phyloP scores from a whole-genome alignment of 257 asterid species.

The Penstemon davidsonii region DNA sequence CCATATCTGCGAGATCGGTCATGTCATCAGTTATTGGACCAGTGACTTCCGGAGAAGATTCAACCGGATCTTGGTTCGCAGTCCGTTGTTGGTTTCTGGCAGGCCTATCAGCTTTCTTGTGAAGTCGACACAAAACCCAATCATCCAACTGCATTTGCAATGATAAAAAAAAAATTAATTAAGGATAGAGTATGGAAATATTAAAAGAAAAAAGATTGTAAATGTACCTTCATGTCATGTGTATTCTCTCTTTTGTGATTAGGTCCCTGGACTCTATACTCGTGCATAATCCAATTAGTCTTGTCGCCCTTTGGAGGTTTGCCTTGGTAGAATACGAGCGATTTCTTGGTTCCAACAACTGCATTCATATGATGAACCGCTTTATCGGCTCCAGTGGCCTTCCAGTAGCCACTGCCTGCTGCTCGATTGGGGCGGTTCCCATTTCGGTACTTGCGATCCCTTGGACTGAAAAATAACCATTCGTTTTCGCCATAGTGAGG shows the following conservation, averaged over 20 bases:
- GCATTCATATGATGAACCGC: slow-evolving; percentile 37
- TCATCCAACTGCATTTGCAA: neutral
- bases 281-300: slow-evolving; percentile 62
- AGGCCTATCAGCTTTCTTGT: neutral
- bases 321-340: slow-evolving; percentile 51
- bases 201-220: too few relatives aligned
- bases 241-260: too few relatives aligned
- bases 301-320: slow-evolving; percentile 50
- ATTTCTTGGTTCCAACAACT: slow-evolving; percentile 47
- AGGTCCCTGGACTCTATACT: slow-evolving; percentile 38
- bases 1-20: too few relatives aligned
- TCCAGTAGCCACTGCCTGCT: slow-evolving; percentile 59
- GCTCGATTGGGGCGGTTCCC: slow-evolving; percentile 57
- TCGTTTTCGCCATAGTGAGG: slow-evolving; percentile 45
- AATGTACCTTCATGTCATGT: too few relatives aligned
- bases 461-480: slow-evolving; percentile 54
- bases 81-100: too few relatives aligned
- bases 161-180: too few relatives aligned
- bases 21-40: too few relatives aligned
- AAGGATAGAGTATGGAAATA: too few relatives aligned
- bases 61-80: too few relatives aligned
- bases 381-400: slow-evolving; percentile 58
- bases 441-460: slow-evolving; percentile 58
- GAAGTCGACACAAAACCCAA: neutral
- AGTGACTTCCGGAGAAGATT: too few relatives aligned